Percentiles rank a stretch among this genome's conserved stretches.
Conservation (phyloP, 257 asterid species). For the Fraxinus cuspidata region DNA sequence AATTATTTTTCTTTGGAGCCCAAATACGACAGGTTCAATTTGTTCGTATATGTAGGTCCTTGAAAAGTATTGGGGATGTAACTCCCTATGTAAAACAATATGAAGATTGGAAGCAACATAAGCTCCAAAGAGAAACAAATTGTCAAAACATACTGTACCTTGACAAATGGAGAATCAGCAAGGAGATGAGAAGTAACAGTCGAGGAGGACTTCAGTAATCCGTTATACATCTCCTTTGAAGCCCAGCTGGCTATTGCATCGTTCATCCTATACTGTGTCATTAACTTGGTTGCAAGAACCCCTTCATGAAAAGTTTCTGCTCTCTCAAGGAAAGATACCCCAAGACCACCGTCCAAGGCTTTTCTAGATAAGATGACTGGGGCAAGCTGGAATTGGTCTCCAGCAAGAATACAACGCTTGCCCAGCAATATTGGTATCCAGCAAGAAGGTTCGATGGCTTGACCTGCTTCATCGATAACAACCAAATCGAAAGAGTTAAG, state of each 20-base stretch:
- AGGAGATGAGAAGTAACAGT: conserved; percentile 82
- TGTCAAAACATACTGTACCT: conserved; percentile 47
- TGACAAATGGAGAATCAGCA: conserved; percentile 85
- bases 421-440: conserved; percentile 98
- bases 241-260: conserved; percentile 97
- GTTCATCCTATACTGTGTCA: conserved; percentile 81
- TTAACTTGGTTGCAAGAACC: conserved; percentile 63
- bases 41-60: background rate
- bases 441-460: conserved; percentile 95
- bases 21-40: background rate
- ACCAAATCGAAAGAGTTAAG: conserved; percentile 80
- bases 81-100: background rate
- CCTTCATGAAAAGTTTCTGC: conserved; percentile 72
- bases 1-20: background rate
- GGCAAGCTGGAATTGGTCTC: conserved; percentile 93
- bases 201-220: conserved; percentile 66
- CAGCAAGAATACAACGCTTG: conserved; percentile 92
- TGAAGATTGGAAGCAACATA: background rate
- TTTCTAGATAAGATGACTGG: conserved; percentile 91
- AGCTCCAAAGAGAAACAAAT: conserved; percentile 17
- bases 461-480: conserved; percentile 91
- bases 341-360: conserved; percentile 92
- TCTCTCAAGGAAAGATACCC: conserved; percentile 80
- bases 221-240: conserved; percentile 95
- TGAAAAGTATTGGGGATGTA: background rate